Percentiles rank a stretch among this genome's conserved stretches.
phyloP scores from a whole-genome alignment of 345 rosid species.

The Triadica sebifera region DNA sequence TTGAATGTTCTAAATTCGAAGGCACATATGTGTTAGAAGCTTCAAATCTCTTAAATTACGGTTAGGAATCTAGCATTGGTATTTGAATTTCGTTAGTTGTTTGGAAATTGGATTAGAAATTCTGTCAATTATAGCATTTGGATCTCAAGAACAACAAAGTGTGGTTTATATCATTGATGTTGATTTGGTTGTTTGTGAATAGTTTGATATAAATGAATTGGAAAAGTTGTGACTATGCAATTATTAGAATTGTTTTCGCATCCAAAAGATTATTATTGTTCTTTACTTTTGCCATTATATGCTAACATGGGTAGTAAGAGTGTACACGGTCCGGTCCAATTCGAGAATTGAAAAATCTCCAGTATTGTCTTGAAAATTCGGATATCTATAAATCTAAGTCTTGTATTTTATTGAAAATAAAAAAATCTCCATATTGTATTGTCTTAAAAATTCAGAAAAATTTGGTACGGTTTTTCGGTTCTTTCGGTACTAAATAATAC shows the following conservation, averaged over 20 bases:
- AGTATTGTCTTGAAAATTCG: too few species aligned
- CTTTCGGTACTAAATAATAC: too few species aligned
- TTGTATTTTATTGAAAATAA: too few species aligned
- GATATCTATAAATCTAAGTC: too few species aligned
- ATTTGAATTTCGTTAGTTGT: neutral
- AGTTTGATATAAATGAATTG: neutral
- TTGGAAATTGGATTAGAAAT: neutral
- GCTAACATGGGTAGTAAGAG: too few species aligned
- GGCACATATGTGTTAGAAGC: neutral
- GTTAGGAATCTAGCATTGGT: neutral
- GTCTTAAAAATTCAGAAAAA: too few species aligned
- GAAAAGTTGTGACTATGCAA: neutral
- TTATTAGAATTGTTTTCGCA: neutral
- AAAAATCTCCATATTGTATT: too few species aligned
- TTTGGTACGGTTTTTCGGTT: too few species aligned
- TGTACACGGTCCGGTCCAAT: too few species aligned
- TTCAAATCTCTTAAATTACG: neutral
- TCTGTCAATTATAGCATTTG: neutral
- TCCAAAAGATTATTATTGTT: neutral
- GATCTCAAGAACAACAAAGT: slow-evolving; percentile 1
- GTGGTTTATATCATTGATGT: slow-evolving; percentile 4
- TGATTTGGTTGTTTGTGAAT: slow-evolving; percentile 18
- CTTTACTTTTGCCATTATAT: neutral
- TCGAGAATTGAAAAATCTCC: too few species aligned
- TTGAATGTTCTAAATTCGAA: neutral